Percentiles rank a stretch among this genome's conserved stretches.
Conservation (phyloP, 306 rosid species). For the Pachyrhizus erosus region DNA sequence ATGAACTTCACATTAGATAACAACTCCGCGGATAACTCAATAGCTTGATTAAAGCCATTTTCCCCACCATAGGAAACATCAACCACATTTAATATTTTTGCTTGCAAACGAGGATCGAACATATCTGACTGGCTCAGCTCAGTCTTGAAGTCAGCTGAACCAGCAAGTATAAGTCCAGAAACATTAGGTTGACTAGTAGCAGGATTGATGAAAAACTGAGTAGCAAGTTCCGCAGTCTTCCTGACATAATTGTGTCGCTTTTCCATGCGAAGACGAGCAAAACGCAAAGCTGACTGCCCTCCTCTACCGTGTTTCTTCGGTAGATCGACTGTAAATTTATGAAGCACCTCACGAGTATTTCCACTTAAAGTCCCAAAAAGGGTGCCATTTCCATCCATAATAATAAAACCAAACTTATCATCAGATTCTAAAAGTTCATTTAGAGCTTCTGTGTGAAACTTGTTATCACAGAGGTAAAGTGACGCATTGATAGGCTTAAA, state of each 20-base stretch:
- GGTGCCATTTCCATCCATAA: constrained; percentile 95
- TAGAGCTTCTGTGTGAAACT: constrained; percentile 88
- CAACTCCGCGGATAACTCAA: constrained; percentile 79
- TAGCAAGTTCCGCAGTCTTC: constrained; percentile 93
- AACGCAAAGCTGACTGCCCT: constrained; percentile 92
- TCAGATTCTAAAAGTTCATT: constrained; percentile 88
- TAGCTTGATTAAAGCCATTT: constrained; percentile 90
- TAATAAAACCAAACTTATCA: constrained; percentile 89
- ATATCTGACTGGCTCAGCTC: constrained; percentile 93
- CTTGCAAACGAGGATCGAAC: constrained; percentile 91
- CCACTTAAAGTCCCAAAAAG: constrained; percentile 91
- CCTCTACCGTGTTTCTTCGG: constrained; percentile 96
- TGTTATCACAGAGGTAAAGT: constrained; percentile 90
- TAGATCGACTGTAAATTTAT: constrained; percentile 82
- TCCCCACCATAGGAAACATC: constrained; percentile 95
- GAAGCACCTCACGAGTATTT: constrained; percentile 88
- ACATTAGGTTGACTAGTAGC: constrained; percentile 94
- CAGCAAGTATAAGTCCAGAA: constrained; percentile 86
- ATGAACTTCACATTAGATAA: constrained; percentile 87
- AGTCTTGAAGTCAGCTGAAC: constrained; percentile 93
- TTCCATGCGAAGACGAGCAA: constrained; percentile 94
- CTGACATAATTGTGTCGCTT: constrained; percentile 90
- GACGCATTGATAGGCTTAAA: constrained; percentile 88
- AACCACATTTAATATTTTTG: constrained; percentile 83
- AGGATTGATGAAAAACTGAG: constrained; percentile 70